phyloP scores from a whole-genome alignment of 2,329 filamentous ascomycete genomes.

The Ploettnerulaceae sp. region DNA sequence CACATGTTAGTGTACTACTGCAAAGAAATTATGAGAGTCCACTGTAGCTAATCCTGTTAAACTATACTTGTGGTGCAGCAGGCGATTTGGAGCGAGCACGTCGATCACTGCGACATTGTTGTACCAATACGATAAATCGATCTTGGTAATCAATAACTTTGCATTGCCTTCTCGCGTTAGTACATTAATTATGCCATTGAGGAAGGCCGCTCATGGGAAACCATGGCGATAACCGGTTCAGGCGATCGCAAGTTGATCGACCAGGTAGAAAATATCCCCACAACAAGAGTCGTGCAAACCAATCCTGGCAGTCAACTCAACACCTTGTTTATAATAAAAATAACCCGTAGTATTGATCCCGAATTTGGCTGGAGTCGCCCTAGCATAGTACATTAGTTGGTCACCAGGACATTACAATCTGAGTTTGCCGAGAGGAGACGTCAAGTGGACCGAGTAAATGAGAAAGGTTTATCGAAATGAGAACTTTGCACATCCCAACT shows the following conservation, averaged over 20 bases:
- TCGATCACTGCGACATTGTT: neutral
- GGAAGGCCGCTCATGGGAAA: neutral
- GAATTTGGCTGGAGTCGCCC: no score
- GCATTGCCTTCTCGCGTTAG: neutral
- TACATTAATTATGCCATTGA: neutral
- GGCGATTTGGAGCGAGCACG: neutral
- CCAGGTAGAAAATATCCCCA: neutral
- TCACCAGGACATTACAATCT: no score
- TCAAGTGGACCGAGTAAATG: no score
- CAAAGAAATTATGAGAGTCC: neutral
- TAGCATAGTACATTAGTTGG: no score
- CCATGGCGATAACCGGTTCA: neutral
- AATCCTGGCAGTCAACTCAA: no score
- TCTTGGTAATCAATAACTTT: neutral
- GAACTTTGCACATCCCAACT: no score
- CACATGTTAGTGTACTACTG: neutral
- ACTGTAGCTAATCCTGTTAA: slow-evolving; percentile 1
- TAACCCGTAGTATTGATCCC: no score
- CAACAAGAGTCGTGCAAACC: neutral
- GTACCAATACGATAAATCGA: neutral
- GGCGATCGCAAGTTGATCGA: neutral
- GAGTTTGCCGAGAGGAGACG: no score
- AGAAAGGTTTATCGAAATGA: no score
- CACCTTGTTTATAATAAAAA: neutral
- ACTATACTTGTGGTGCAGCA: neutral